Conservation (phyloP, 129 eudicot genomes). For the Helianthus tuberosus region DNA sequence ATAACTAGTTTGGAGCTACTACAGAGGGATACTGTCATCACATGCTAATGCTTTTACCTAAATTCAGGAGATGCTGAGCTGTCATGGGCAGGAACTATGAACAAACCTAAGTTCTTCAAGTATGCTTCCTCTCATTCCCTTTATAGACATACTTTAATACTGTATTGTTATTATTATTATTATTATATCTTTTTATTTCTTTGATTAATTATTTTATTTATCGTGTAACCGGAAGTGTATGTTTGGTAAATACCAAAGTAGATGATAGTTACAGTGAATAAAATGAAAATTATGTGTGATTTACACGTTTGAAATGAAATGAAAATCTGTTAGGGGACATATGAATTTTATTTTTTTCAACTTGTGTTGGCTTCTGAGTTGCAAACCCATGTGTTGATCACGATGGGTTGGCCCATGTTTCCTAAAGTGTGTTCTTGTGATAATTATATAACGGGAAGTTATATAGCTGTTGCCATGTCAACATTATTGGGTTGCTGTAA, state of each 20-base stretch:
- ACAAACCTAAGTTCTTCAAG: constrained; percentile 37
- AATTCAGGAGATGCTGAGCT: constrained; percentile 39
- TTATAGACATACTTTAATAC: constrained; percentile 29
- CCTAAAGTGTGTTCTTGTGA: constrained; percentile 13
- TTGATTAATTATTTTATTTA: constrained; percentile 3
- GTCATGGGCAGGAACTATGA: constrained; percentile 42
- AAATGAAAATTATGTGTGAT: constrained; percentile 1
- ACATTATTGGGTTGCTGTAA: constrained; percentile 34
- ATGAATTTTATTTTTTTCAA: constrained; percentile 23
- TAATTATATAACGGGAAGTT: constrained; percentile 1
- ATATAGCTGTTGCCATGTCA: constrained; percentile 22
- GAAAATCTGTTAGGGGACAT: constrained; percentile 37
- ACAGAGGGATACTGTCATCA: constrained; percentile 39
- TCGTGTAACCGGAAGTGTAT: constrained; percentile 7
- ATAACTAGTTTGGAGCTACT: constrained; percentile 32
- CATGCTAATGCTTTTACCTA: constrained; percentile 39
- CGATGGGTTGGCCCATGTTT: constrained; percentile 37
- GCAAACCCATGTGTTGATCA: constrained; percentile 39
- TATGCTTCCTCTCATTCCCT: constrained; percentile 34
- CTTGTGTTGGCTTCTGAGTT: constrained; percentile 22
- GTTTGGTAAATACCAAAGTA: constrained; percentile 10
- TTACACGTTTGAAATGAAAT: constrained; percentile 26
- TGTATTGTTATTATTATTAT: constrained; percentile 3
- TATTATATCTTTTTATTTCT: constrained; percentile 1
- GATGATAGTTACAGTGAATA: constrained; percentile 12